Base-by-base conservation (phyloP, 192 early-diverging fungal species). In the Coemansia sp. region DNA sequence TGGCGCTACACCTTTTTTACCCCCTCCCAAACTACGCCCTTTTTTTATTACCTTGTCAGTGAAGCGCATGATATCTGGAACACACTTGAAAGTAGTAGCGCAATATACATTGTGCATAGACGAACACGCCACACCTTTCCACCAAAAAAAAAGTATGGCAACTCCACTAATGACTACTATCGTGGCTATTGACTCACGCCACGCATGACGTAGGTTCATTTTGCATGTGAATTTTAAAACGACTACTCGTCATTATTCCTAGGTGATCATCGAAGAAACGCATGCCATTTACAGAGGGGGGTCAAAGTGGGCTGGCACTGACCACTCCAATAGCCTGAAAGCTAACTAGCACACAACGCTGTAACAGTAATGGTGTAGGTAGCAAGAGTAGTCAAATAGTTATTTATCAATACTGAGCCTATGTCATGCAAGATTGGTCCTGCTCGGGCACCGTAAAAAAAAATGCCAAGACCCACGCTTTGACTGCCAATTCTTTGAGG, bases 41-140 rank as follows among this genome's bases (percentile, higher is more conserved):
- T 56, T 56, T 56, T 48, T 56, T 56, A 12, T 53, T 27, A 11
- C 10, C 17, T 10, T 53, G 11, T n/a, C 8, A 56, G 53, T 34
- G 53, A 20, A 32, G 15, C 24, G 53, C 53, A 15, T 32, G 53
- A 56, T 32, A 32, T 56, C 53, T 56, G 53, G 53, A 56, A 31
- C 53, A 29, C 22, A 15, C 53, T 17, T 15, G 15, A 31, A 56
- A 5, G 12, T 5, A 56, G 53, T 56, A 56, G 53, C 13, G 53
- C 53, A 56, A 56, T 56, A 17, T 56, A 56, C 53, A 56, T 3
- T 17, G 53, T 31, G 53, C 53, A 56, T 56, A 31, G 53, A 32
- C 27, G 29, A 56, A 29, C 53, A 56, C 53, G 53, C 53, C 53
- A 56, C 53, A 56, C 15, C 53, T 56, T 3, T 1, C 13, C 15